phyloP scores from a whole-genome alignment of 2,329 filamentous ascomycete genomes.

The Scedosporium boydii region DNA sequence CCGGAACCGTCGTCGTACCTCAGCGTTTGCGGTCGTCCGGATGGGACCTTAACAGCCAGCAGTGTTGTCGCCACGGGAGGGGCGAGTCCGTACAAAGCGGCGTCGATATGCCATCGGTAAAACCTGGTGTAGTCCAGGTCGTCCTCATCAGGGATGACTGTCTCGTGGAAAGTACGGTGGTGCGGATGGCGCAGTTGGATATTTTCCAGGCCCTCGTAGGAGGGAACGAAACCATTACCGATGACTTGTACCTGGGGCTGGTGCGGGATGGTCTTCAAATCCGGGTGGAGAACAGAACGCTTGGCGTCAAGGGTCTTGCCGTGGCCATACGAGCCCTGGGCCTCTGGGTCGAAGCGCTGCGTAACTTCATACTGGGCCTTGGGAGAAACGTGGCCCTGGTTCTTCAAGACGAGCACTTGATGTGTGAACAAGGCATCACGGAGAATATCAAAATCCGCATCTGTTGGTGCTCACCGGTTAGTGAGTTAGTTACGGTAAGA shows the following conservation, averaged over 20 bases:
- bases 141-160: constrained; percentile 44
- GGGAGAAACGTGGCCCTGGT: constrained; percentile 53
- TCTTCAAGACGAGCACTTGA: constrained; percentile 63
- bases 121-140: constrained; percentile 45
- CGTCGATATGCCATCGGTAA: constrained; percentile 76
- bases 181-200: constrained; percentile 65
- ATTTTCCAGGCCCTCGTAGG: constrained; percentile 62
- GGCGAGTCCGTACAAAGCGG: constrained; percentile 65
- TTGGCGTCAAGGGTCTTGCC: constrained; percentile 61
- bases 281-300: constrained; percentile 62
- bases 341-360: constrained; percentile 59
- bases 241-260: constrained; percentile 76
- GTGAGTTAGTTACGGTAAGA: constrained; percentile 6
- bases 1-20: constrained; percentile 64
- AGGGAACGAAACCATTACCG: constrained; percentile 60
- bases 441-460: constrained; percentile 55
- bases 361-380: constrained; percentile 68
- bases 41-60: constrained; percentile 63
- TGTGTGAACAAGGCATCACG: constrained; percentile 56
- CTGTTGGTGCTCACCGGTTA: constrained; percentile 23
- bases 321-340: constrained; percentile 59
- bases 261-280: constrained; percentile 70
- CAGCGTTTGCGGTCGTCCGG: constrained; percentile 54
- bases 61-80: constrained; percentile 65
- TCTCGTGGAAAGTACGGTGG: constrained; percentile 66